Conservation (phyloP, 2,329 filamentous ascomycete species). For the Talaromyces sp. region DNA sequence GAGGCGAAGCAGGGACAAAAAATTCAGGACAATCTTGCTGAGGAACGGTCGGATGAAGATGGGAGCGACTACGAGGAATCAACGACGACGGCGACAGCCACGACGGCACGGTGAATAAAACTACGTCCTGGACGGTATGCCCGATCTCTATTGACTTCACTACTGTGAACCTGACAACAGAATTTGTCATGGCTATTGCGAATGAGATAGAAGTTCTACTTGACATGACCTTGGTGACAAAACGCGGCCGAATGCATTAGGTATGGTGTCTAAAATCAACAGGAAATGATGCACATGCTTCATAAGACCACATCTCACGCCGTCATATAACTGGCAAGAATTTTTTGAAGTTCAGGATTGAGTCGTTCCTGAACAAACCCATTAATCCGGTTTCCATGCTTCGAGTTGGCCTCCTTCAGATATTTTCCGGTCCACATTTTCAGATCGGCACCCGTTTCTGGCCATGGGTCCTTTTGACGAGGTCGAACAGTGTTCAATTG, state of each 20-base stretch:
- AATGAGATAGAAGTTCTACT: not conserved
- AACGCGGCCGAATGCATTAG: slow-evolving; percentile 7
- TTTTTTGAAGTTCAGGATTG: slow-evolving; percentile 51
- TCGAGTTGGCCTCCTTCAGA: slow-evolving; percentile 69
- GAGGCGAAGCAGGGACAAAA: slow-evolving; percentile 20
- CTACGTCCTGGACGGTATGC: not conserved
- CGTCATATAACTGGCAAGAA: slow-evolving; percentile 46
- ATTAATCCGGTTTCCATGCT: slow-evolving; percentile 65
- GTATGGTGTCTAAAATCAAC: slow-evolving; percentile 1
- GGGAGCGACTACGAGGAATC: not conserved
- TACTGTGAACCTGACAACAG: not conserved
- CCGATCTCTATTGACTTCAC: too few species aligned
- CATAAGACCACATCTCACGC: slow-evolving; percentile 10
- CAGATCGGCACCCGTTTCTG: slow-evolving; percentile 72
- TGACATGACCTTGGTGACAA: not conserved
- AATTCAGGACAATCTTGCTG: slow-evolving; percentile 1
- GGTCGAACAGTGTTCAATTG: slow-evolving; percentile 85
- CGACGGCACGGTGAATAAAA: not conserved
- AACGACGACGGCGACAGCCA: not conserved
- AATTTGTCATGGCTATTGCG: not conserved
- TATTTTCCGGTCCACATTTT: slow-evolving; percentile 78
- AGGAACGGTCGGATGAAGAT: slow-evolving; percentile 13
- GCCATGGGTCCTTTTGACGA: slow-evolving; percentile 70
- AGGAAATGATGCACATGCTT: slow-evolving; percentile 2
- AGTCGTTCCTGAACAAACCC: slow-evolving; percentile 68